Evolutionary conservation across 352 stramenopile genomes (phyloP).

Genomic region (Halophytophthora batemanensis): DNA sequence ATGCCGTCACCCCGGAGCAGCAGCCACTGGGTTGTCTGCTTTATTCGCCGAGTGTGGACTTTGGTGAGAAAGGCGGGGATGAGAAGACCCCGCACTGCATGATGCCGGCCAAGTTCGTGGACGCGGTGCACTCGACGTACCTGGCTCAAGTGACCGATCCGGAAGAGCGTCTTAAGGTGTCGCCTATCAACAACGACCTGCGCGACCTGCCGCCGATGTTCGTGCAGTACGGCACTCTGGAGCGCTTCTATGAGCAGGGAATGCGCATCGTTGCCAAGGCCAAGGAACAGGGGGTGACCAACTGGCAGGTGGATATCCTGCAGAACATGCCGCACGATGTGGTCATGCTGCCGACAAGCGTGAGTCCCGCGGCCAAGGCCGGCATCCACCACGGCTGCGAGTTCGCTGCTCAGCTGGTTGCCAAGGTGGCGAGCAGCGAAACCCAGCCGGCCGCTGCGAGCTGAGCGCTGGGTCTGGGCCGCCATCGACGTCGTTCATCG

Average conservation of each 20-base stretch:
- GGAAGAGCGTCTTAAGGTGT: conserved; percentile 30
- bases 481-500: conserved; percentile 6
- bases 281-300: conserved; percentile 27
- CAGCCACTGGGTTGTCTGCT: too few relatives aligned
- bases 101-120: conserved; percentile 18
- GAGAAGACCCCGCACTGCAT: conserved; percentile 27
- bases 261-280: conserved; percentile 29
- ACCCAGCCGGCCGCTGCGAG: background rate
- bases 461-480: background rate
- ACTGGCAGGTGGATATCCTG: conserved; percentile 15
- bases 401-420: conserved; percentile 15
- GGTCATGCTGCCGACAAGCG: conserved; percentile 11
- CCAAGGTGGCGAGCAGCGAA: background rate
- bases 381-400: conserved; percentile 9
- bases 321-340: conserved; percentile 14
- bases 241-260: conserved; percentile 34
- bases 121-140: conserved; percentile 21
- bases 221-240: conserved; percentile 32
- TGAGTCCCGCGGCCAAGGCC: conserved; percentile 5
- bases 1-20: too few relatives aligned
- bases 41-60: too few relatives aligned
- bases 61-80: background rate
- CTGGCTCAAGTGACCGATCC: conserved; percentile 20
- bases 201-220: conserved; percentile 33
- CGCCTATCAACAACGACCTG: conserved; percentile 42